These are phyloP conservation scores for Lachnellula occidentalis DNA, from an alignment of 2,329 filamentous ascomycete genomes.

Conservation along the genomic window DNA sequence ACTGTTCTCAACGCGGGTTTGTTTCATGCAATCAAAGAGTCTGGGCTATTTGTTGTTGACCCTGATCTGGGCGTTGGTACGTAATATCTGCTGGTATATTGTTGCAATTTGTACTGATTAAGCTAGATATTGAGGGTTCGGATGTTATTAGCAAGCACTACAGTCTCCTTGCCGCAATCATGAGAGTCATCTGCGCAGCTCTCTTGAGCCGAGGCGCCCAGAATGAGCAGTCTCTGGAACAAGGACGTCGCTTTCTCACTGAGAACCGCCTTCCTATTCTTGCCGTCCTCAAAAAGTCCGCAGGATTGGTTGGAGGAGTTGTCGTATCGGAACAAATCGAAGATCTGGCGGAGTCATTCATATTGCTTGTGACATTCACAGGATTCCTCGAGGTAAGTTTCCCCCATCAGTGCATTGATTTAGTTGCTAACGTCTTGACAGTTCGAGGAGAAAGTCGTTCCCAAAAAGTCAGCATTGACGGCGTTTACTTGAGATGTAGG, in stretches of 20 bases:
- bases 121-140: constrained; percentile 27
- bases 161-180: constrained; percentile 70
- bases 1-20: constrained; percentile 86
- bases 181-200: constrained; percentile 76
- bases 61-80: constrained; percentile 79
- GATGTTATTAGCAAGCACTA: constrained; percentile 45
- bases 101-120: constrained; percentile 3
- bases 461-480: constrained; percentile 21
- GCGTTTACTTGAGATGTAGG: constrained; percentile 20
- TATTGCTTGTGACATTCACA: constrained; percentile 75
- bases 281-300: constrained; percentile 83
- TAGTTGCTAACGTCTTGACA: constrained; percentile 14
- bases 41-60: constrained; percentile 81
- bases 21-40: constrained; percentile 74
- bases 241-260: constrained; percentile 72
- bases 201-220: constrained; percentile 77
- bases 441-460: constrained; percentile 36
- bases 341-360: constrained; percentile 79
- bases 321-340: constrained; percentile 52
- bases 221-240: constrained; percentile 66
- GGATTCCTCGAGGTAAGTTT: constrained; percentile 75
- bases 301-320: constrained; percentile 59
- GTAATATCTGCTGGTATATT: constrained; percentile 17
- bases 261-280: constrained; percentile 81
- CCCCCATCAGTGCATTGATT: background rate